Conservation (phyloP, 2,329 filamentous ascomycete genomes). For the Exophiala spinifera region DNA sequence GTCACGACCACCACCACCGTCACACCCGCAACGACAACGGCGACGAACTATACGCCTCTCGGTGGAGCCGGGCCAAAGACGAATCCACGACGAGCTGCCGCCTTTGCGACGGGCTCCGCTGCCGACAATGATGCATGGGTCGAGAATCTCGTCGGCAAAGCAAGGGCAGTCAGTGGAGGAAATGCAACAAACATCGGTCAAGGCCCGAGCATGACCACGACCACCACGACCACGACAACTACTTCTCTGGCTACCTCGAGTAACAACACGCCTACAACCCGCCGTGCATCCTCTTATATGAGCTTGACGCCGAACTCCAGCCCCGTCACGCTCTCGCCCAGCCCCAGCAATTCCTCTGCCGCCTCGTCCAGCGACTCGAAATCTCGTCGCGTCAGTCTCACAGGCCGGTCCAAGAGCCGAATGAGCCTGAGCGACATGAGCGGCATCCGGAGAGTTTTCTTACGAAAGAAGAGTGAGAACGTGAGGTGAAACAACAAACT, state of each 20-base stretch:
- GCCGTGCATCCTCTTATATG: constrained; percentile 12
- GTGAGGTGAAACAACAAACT: not conserved
- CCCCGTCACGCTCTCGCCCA: constrained; percentile 14
- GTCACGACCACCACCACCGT: constrained; percentile 21
- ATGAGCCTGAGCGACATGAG: constrained; percentile 28
- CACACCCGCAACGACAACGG: constrained; percentile 19
- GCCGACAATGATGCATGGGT: constrained; percentile 48
- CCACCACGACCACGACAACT: constrained; percentile 20
- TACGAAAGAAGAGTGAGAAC: constrained; percentile 25
- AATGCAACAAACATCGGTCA: constrained; percentile 14
- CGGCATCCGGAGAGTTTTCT: constrained; percentile 29
- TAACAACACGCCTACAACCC: constrained; percentile 11
- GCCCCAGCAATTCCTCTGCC: constrained; percentile 12
- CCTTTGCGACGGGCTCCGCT: constrained; percentile 37
- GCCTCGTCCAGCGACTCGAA: constrained; percentile 4
- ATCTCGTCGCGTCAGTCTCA: constrained; percentile 7
- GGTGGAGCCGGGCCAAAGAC: constrained; percentile 46
- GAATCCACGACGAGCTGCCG: constrained; percentile 39
- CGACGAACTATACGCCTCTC: constrained; percentile 37
- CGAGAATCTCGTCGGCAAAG: constrained; percentile 45
- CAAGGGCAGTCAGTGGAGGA: constrained; percentile 32
- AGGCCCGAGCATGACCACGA: constrained; percentile 20
- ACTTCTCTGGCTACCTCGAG: no score
- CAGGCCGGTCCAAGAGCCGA: constrained; percentile 15
- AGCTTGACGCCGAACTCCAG: constrained; percentile 7